Base-by-base conservation (phyloP, 2,329 filamentous ascomycete species). In the Cladophialophora exuberans region DNA sequence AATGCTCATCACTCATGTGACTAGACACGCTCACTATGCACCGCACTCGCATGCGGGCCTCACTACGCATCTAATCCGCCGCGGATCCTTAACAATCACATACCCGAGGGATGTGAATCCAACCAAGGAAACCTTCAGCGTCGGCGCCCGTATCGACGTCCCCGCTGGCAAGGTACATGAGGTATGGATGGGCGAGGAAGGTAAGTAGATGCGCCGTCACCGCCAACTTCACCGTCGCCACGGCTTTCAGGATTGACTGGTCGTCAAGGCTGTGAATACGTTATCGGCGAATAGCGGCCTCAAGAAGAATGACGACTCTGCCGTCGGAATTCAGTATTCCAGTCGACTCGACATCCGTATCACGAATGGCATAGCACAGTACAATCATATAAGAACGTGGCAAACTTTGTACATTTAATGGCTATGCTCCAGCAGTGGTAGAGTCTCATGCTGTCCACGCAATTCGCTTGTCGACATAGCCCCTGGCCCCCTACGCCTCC, bases 221-320 rank as follows among this genome's bases (percentile, higher is more conserved):
- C 20, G 6, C n/a, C 17, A 31, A 25, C 20, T 41, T 36, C 20
- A 49, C 36, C 50, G 28, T 23, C 22, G 13, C 15, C 18, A 22
- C 13, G 28, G 6, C 5, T 20, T 17, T n/a, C n/a, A n/a, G n/a
- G n/a, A n/a, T n/a, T n/a, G n/a, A n/a, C n/a, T n/a, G n/a, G n/a
- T n/a, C n/a, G n/a, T n/a, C n/a, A n/a, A 61, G 83, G 83, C 1
- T 85, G 82, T 67, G 82, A 81, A 56, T 83, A 83, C 72, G 80
- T 84, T 22, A 83, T 84, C 66, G 81, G 81, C 20, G 80, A 84
- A 13, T 56, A 46, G 25, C 11, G 25, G 13, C 11, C 10, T 10
- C 7, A 22, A 13, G 28, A 11, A 39, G n/a, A n/a, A n/a, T n/a
- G n/a, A n/a, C n/a, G n/a, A n/a, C n/a, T n/a, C n/a, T n/a, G n/a